Evolutionary conservation across 2,329 filamentous ascomycete species (phyloP), one percentile per base, ranked within the genome.

Genomic region (Dothideomycetidae sp.): DNA sequence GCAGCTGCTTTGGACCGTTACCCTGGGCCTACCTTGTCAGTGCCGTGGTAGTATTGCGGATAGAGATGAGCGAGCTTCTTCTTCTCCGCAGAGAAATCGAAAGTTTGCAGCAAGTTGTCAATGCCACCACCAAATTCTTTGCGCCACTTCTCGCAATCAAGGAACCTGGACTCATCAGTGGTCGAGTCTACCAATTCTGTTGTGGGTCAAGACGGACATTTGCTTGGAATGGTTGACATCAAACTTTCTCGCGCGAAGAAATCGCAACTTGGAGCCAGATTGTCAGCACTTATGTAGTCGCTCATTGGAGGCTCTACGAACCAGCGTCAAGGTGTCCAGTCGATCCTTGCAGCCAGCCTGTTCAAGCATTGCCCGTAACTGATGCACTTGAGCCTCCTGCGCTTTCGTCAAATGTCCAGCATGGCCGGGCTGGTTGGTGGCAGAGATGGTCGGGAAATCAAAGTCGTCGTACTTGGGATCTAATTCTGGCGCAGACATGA

Each of bases 11-110:
- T n/a, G n/a, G n/a, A 11, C 4, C 7, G 3, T 10, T 11, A 4
- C 3, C 11, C 35, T 30, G 12, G 29, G 45, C 54, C 13, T 56
- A 72, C 70, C 59, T 84, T 85, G 63, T 90, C 83, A 10, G 77
- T 88, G 68, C 94, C 94, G 73, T 98, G 90, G 68, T 98, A 98
- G 69, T 90, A 98, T 65, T 98, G 90, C 33, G 84, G 84, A 65
- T 98, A 98, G 70, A 81, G 93, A 62, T 88, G 68, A 61, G 82
- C 82, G 42, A 98, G 73, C 56, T 88, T 59, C 39, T 72, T 57
- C 62, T 88, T 90, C 71, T 94, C 86, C 46, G 70, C 70, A 14
- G 28, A 41, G 66, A 93, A 94, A 42, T 90, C 76, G 68, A 92
- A 93, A 50, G 66, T 78, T 45, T 73, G 75, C 38, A 88, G 74